Conservation (phyloP, 768 basidiomycete species). For the Boletus rubroflammeus region DNA sequence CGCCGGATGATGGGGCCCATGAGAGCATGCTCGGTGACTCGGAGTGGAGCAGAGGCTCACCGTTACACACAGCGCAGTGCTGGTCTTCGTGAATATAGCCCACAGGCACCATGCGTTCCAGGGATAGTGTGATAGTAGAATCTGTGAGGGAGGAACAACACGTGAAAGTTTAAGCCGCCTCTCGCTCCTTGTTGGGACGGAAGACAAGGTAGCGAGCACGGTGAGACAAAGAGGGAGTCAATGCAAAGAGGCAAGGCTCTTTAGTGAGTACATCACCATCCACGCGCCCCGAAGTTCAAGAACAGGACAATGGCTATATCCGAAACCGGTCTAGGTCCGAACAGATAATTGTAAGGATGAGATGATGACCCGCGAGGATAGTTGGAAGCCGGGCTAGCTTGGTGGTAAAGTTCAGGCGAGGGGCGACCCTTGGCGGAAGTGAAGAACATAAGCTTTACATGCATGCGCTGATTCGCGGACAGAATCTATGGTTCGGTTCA, state of each 20-base stretch:
- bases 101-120: conserved; percentile 10
- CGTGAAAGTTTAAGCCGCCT: conserved; percentile 14
- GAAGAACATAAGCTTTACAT: conserved; percentile 16
- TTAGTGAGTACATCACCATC: conserved; percentile 8
- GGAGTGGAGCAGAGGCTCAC: conserved; percentile 12
- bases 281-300: conserved; percentile 16
- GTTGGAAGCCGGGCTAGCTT: conserved; percentile 1
- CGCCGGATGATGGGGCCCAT: conserved; percentile 4
- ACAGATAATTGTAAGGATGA: conserved; percentile 12
- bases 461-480: conserved; percentile 5
- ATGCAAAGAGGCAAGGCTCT: conserved; percentile 12
- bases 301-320: conserved; percentile 32
- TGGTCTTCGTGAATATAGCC: conserved; percentile 15
- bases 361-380: conserved; percentile 14
- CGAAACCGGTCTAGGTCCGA: conserved; percentile 38
- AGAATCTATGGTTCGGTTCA: conserved; percentile 1
- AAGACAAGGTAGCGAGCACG: conserved; percentile 36
- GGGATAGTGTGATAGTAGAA: background rate
- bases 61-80: conserved; percentile 3
- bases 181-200: conserved; percentile 26
- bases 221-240: conserved; percentile 22
- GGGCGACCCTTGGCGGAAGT: conserved; percentile 14
- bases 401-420: conserved; percentile 10
- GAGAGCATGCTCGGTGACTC: background rate
- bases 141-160: background rate